phyloP scores from a whole-genome alignment of 75 land plant species.

The Sequoiadendron giganteum region DNA sequence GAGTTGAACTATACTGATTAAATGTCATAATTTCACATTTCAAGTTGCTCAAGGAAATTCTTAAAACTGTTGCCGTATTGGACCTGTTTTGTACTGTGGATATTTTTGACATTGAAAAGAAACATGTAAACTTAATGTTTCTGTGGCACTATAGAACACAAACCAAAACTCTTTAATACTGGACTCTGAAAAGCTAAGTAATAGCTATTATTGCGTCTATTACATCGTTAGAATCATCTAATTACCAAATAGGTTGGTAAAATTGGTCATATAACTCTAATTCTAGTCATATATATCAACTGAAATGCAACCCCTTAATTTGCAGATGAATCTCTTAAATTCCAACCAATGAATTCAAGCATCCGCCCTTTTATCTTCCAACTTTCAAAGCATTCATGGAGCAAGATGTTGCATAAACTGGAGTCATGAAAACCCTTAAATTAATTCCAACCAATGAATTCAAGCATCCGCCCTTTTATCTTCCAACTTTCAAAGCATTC shows the following conservation, averaged over 20 bases:
- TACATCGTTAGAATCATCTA: background rate
- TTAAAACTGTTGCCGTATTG: background rate
- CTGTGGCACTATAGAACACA: background rate
- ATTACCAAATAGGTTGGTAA: background rate
- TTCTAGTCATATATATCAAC: background rate
- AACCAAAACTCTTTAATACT: background rate
- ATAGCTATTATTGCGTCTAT: background rate
- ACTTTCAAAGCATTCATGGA: too few relatives aligned
- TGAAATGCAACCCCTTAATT: background rate
- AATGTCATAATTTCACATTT: background rate
- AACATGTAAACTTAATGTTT: background rate
- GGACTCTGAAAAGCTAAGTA: background rate
- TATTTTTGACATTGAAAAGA: background rate
- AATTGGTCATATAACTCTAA: too few relatives aligned
- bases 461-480: too few relatives aligned
- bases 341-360: too few relatives aligned
- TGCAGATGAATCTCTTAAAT: too few relatives aligned
- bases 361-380: too few relatives aligned
- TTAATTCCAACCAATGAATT: too few relatives aligned
- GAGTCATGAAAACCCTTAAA: too few relatives aligned
- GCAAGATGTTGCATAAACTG: too few relatives aligned
- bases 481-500: too few relatives aligned
- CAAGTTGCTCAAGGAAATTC: background rate
- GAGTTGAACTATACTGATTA: background rate
- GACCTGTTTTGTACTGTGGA: background rate